These are phyloP conservation scores for Citrus glauca DNA, from an alignment of 345 rosid species.

Conservation along the genomic window DNA sequence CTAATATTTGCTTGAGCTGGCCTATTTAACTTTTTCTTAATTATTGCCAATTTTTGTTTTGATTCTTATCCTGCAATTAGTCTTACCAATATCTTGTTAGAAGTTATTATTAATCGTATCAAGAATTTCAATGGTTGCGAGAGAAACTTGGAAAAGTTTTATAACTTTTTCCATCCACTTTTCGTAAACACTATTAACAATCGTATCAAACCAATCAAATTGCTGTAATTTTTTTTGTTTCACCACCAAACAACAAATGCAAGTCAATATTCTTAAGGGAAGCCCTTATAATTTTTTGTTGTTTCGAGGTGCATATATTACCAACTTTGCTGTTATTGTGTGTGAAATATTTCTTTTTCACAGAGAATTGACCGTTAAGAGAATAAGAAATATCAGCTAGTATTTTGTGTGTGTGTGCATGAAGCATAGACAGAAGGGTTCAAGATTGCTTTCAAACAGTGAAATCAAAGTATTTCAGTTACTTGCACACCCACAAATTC, in stretches of 20 bases:
- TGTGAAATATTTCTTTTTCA: neutral
- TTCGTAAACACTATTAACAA: no score
- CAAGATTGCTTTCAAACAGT: slow-evolving; percentile 37
- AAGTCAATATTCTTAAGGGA: neutral
- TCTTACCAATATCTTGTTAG: no score
- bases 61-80: no score
- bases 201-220: no score
- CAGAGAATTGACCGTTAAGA: slow-evolving; percentile 16
- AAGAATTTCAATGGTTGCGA: no score
- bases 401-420: neutral
- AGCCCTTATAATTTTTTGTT: neutral
- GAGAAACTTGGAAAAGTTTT: no score
- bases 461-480: slow-evolving; percentile 29
- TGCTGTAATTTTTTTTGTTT: neutral
- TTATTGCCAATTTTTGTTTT: no score
- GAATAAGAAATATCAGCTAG: neutral
- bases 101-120: no score
- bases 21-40: no score
- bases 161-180: no score
- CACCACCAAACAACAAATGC: neutral
- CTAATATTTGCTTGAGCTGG: no score
- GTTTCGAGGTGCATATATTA: slow-evolving; percentile 5
- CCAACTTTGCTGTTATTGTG: slow-evolving; percentile 4
- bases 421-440: slow-evolving; percentile 29
- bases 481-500: slow-evolving; percentile 28